Conservation (phyloP, 441 rosid species). For the Pelargonium citronellum region DNA sequence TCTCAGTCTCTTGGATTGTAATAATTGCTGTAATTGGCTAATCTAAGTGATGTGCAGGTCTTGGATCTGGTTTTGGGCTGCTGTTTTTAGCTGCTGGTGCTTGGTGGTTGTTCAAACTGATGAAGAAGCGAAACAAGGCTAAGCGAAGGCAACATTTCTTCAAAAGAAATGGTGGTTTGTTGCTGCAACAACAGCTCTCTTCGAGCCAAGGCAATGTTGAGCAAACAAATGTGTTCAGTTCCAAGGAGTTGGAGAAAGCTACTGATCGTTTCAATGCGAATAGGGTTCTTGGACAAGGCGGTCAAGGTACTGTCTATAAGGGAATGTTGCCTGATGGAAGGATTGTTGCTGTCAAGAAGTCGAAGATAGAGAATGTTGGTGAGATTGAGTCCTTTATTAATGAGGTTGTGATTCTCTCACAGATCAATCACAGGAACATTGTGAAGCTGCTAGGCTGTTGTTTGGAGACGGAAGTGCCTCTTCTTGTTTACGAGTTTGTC, state of each 20-base stretch:
- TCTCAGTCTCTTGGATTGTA: too few relatives aligned
- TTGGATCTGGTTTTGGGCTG: neutral
- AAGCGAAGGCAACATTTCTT: neutral
- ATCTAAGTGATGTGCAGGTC: neutral
- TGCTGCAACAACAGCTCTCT: neutral
- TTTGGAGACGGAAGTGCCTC: neutral
- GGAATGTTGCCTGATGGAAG: conserved; percentile 1
- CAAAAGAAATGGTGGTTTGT: conserved; percentile 1
- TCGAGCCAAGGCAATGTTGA: neutral
- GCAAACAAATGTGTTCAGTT: neutral
- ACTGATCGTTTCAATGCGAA: conserved; percentile 4
- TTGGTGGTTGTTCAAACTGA: neutral
- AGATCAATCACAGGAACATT: conserved; percentile 4
- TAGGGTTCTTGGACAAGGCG: neutral
- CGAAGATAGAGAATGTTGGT: neutral
- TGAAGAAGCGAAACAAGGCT: conserved; percentile 4
- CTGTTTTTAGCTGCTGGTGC: neutral
- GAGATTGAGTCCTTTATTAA: neutral
- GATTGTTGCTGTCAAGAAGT: conserved; percentile 1
- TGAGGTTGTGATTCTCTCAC: conserved; percentile 4
- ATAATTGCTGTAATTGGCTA: too few relatives aligned
- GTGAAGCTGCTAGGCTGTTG: conserved; percentile 10
- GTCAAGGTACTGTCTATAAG: conserved; percentile 6
- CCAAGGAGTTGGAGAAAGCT: neutral
- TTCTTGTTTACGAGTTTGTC: conserved; percentile 1